Percentiles rank a stretch among this genome's conserved stretches.
Conservation (phyloP, 352 stramenopile genomes). For the Globisporangium ultimum region DNA sequence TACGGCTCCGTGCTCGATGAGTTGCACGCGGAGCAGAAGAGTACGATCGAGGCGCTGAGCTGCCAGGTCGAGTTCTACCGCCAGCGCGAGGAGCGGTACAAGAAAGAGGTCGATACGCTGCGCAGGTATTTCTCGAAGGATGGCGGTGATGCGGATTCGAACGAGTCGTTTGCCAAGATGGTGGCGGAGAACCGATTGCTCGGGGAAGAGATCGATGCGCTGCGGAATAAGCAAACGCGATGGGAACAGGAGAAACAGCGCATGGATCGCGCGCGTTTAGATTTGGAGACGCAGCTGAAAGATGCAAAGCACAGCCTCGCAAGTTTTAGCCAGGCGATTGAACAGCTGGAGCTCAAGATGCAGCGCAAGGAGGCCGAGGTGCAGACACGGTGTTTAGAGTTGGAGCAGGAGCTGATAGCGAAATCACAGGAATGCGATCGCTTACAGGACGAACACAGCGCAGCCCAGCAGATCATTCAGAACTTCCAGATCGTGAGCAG, state of each 20-base stretch:
- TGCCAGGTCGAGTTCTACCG: conserved; percentile 80
- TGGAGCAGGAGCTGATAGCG: conserved; percentile 46
- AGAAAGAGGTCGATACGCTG: conserved; percentile 61
- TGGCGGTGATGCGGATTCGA: conserved; percentile 10
- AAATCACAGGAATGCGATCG: conserved; percentile 42
- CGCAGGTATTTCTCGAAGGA: conserved; percentile 27
- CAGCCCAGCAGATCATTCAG: conserved; percentile 20
- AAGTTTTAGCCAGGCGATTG: conserved; percentile 62
- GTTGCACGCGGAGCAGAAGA: conserved; percentile 75
- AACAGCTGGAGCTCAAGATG: conserved; percentile 78
- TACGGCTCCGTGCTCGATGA: conserved; percentile 66
- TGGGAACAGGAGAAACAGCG: conserved; percentile 44
- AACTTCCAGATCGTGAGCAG: conserved; percentile 39
- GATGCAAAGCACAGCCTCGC: conserved; percentile 53
- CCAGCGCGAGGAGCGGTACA: conserved; percentile 63
- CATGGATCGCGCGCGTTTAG: conserved; percentile 38
- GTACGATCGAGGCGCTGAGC: conserved; percentile 75
- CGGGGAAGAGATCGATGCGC: conserved; percentile 53
- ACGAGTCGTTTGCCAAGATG: conserved; percentile 34
- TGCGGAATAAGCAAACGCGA: conserved; percentile 30
- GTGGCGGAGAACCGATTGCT: conserved; percentile 54
- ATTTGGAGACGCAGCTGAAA: conserved; percentile 56
- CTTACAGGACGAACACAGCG: conserved; percentile 23
- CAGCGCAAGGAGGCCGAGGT: conserved; percentile 66
- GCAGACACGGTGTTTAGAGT: conserved; percentile 43